Base-by-base conservation (phyloP, 2,329 filamentous ascomycete species). In the Ophidiomyces ophidiicola region DNA sequence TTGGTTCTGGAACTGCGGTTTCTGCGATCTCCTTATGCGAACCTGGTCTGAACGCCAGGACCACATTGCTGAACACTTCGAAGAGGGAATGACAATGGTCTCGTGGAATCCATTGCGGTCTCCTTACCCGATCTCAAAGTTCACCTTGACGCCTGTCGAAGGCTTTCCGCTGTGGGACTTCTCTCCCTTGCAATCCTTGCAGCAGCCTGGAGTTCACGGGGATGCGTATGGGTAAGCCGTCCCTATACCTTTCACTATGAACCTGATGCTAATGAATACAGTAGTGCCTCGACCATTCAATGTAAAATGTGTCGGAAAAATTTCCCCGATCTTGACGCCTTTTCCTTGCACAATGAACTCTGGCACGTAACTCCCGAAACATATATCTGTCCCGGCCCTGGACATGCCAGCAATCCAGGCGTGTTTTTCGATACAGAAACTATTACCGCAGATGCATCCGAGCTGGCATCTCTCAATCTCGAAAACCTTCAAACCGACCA, bases 1-100 rank as follows among this genome's bases (percentile, higher is more conserved):
- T 15, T 40, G 33, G 37, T 47, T 43, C 18, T 47, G 45, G 45
- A 43, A 47, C 14, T 47, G 43, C 18, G 45, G 43, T 15, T 45
- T 47, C 24, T 47, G 45, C 24, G 33, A 39, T 5, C 18, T 36
- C 8, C 20, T 47, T 37, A 8, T 44, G 10, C 40, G 32, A 37
- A 38, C 39, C 23, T 47, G 45, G 45, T 26, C 29, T 11, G 43
- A 47, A 31, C 45, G 45, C 28, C 38, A 45, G 34, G 30, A 45
- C 17, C 45, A 47, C 39, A 35, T 47, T 17, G 38, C 31, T 11
- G 34, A 42, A 26, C 45, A 47, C 32, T 45, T 43, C 37, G 31
- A 47, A 20, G 24, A 41, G 5, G 41, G 40, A 19, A 31, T 18
- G 10, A 43, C 29, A 26, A 43, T 47, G 43, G 14, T 41, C 15